Evolutionary conservation across 1,139 yeast species (phyloP), one percentile per base, ranked within the genome.

Genomic region (Protomyces inouyei): DNA sequence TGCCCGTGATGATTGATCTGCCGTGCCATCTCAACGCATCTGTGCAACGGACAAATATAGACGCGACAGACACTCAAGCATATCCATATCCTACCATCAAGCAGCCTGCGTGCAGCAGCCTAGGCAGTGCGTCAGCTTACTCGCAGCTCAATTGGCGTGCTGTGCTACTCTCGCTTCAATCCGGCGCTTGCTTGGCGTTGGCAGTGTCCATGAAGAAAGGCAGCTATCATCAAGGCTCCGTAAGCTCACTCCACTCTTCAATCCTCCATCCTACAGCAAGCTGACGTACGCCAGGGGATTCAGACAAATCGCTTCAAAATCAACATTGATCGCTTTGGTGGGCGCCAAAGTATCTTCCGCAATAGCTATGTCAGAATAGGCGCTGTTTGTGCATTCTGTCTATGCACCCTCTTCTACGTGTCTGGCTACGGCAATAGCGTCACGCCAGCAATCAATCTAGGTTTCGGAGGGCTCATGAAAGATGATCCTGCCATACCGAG

Each of bases 221-320:
- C 12, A 51, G 36, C 53, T 59, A 59, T 35, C 63, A 59, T 16
- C 63, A 40, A 25, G 63, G 63, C 61, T 48, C 37, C 36, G 61
- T 57, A 38, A 12, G 43, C 16, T 16, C 10, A 38, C 5, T 37
- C 43, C 6, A 28, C 32, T 28, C 43, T n/a, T 5, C 9, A n/a
- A 4, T 37, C 43, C 9, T 9, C 43, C 4, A 14, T 37, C 18
- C 43, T 14, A 14, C 16, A n/a, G 16, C 43, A 14, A 37, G 16
- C 16, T 37, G 43, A n/a, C 43, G 9, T 9, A 28, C 8, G 2
- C 32, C 28, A 59, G 63, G 63, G 63, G 45, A 36, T 59, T 21
- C 53, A 59, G 32, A 35, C 52, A 3, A 55, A 52, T 16, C 54
- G 57, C 45, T 59, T 52, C 37, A 52, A 45, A 5, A 59, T 59